Conservation (phyloP, 2,329 filamentous ascomycete species). For the Scorias spongiosa region DNA sequence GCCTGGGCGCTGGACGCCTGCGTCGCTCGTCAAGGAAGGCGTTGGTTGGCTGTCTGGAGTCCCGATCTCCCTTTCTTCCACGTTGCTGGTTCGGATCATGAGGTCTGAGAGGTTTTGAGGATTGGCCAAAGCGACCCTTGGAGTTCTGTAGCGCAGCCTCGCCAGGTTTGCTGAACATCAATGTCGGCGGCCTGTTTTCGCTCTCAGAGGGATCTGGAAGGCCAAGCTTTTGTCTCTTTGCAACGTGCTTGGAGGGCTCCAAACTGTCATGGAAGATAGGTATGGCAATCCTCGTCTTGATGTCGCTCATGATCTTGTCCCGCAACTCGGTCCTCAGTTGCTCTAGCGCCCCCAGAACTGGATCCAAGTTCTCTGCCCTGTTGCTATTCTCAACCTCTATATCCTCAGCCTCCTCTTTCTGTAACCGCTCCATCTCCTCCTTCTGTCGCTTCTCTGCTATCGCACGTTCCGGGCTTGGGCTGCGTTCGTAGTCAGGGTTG, state of each 20-base stretch:
- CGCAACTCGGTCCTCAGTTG: slow-evolving; percentile 65
- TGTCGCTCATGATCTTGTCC: slow-evolving; percentile 76
- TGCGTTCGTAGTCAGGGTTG: slow-evolving; percentile 46
- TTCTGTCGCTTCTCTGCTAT: slow-evolving; percentile 37
- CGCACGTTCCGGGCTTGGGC: slow-evolving; percentile 36
- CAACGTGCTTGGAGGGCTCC: slow-evolving; percentile 62
- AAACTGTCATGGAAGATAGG: slow-evolving; percentile 68
- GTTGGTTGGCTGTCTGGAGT: slow-evolving; percentile 24
- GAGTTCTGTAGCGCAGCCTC: slow-evolving; percentile 53
- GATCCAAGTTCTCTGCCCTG: slow-evolving; percentile 75
- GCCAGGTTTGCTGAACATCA: slow-evolving; percentile 33
- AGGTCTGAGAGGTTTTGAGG: slow-evolving; percentile 27
- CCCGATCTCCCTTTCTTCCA: slow-evolving; percentile 20
- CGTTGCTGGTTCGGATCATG: slow-evolving; percentile 29
- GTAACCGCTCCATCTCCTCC: slow-evolving; percentile 50
- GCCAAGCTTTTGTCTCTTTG: slow-evolving; percentile 67
- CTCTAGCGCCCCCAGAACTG: slow-evolving; percentile 69
- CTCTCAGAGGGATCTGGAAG: slow-evolving; percentile 49
- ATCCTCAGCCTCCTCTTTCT: slow-evolving; percentile 64
- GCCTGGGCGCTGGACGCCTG: slow-evolving; percentile 38
- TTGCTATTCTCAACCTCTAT: slow-evolving; percentile 81
- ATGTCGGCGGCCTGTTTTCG: slow-evolving; percentile 38
- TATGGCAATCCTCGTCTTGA: slow-evolving; percentile 73
- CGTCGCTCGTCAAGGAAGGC: slow-evolving; percentile 43
- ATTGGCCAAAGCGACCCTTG: slow-evolving; percentile 27